Conservation (phyloP, 2,329 filamentous ascomycete species). For the Nemania abortiva region DNA sequence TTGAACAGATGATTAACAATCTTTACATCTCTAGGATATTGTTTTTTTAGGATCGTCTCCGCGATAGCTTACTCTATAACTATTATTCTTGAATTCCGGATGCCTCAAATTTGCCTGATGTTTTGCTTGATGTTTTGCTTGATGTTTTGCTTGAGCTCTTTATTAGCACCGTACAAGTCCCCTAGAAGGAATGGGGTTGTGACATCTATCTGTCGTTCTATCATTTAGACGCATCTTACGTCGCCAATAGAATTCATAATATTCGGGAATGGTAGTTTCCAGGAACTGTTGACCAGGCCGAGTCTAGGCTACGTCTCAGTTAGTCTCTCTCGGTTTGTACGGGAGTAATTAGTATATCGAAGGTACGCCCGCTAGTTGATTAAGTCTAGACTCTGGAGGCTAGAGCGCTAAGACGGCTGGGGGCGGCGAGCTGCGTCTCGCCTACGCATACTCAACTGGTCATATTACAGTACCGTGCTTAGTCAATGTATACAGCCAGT, state of each 20-base stretch:
- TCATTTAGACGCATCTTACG: neutral
- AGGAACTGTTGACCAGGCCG: neutral
- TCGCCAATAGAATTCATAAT: neutral
- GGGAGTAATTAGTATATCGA: constrained; percentile 1
- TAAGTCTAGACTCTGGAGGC: neutral
- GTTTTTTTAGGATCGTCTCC: neutral
- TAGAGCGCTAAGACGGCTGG: neutral
- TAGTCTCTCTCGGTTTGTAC: neutral
- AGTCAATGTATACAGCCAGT: neutral
- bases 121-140: too few species aligned
- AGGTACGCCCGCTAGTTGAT: neutral
- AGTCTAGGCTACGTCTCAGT: neutral
- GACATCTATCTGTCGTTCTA: neutral
- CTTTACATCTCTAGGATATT: neutral
- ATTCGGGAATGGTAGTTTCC: neutral
- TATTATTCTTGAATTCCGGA: neutral
- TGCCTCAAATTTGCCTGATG: neutral
- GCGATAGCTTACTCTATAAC: neutral
- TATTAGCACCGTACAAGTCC: neutral
- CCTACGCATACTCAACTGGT: neutral
- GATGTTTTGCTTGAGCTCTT: too few species aligned
- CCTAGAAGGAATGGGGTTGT: neutral
- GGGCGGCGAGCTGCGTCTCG: neutral
- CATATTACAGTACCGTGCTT: neutral
- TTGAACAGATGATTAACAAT: neutral